phyloP scores from a whole-genome alignment of 2,329 filamentous ascomycete genomes.

The Neonectria magnoliae region DNA sequence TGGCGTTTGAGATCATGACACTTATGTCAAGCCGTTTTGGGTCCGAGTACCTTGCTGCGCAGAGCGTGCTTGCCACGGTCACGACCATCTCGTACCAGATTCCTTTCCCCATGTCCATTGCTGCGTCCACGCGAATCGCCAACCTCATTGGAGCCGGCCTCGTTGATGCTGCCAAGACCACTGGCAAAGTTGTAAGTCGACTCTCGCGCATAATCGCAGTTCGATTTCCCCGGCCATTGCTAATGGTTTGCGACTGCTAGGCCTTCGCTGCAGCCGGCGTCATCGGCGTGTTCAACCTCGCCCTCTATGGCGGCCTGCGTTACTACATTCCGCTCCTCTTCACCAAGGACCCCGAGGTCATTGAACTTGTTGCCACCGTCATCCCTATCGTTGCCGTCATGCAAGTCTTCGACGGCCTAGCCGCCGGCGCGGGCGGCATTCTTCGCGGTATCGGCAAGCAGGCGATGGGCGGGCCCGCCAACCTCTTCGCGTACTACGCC shows the following conservation, averaged over 20 bases:
- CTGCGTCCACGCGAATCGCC: constrained; percentile 86
- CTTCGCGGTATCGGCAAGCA: constrained; percentile 89
- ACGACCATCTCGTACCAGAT: constrained; percentile 87
- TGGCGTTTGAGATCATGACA: constrained; percentile 92
- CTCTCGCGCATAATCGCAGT: not conserved
- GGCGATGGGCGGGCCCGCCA: constrained; percentile 88
- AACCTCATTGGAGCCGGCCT: constrained; percentile 92
- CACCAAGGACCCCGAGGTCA: constrained; percentile 77
- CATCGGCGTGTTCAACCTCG: constrained; percentile 83
- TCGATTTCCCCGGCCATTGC: not conserved
- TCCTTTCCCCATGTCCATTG: constrained; percentile 90
- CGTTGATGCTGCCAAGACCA: constrained; percentile 80
- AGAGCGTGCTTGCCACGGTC: constrained; percentile 84
- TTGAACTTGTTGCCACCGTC: constrained; percentile 72
- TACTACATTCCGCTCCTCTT: constrained; percentile 81
- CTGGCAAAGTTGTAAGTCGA: constrained; percentile 75
- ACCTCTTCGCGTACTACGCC: constrained; percentile 85
- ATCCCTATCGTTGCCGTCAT: constrained; percentile 87
- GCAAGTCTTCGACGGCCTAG: constrained; percentile 87
- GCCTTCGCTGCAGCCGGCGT: constrained; percentile 71
- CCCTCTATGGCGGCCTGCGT: constrained; percentile 73
- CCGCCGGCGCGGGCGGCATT: constrained; percentile 83
- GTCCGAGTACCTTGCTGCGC: constrained; percentile 82
- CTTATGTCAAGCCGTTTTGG: constrained; percentile 84
- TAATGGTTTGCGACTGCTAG: constrained; percentile 37